Evolutionary conservation across 805 yeast species (phyloP).

Genomic region (Pichia heedii): DNA sequence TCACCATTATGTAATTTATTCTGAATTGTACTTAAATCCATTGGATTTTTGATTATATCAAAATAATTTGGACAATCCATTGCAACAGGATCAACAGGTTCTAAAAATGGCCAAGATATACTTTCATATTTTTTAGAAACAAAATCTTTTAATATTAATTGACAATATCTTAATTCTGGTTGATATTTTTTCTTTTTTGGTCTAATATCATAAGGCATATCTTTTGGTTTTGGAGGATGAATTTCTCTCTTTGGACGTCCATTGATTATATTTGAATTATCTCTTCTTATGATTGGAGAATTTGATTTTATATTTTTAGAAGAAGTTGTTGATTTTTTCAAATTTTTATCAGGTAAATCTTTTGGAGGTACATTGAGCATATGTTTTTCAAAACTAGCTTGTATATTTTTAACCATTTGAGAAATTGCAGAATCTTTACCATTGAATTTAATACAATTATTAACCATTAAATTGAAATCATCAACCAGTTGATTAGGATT

Average conservation of each 20-base stretch:
- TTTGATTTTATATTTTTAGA: slow-evolving; percentile 24
- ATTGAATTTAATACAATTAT: slow-evolving; percentile 75
- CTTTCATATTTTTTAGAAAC: slow-evolving; percentile 73
- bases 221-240: slow-evolving; percentile 94
- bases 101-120: slow-evolving; percentile 82
- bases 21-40: slow-evolving; percentile 86
- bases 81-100: slow-evolving; percentile 93
- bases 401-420: slow-evolving; percentile 84
- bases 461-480: slow-evolving; percentile 79
- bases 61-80: slow-evolving; percentile 85
- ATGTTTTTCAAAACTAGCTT: slow-evolving; percentile 89
- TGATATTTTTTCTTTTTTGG: slow-evolving; percentile 90
- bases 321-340: slow-evolving; percentile 15
- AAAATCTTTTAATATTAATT: slow-evolving; percentile 73
- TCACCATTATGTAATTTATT: slow-evolving; percentile 76
- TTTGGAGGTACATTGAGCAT: slow-evolving; percentile 82
- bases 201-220: slow-evolving; percentile 80
- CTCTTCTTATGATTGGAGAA: slow-evolving; percentile 62
- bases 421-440: slow-evolving; percentile 79
- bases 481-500: slow-evolving; percentile 57
- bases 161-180: slow-evolving; percentile 81
- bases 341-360: slow-evolving; percentile 27
- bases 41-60: slow-evolving; percentile 82
- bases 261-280: slow-evolving; percentile 43
- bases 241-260: slow-evolving; percentile 93